A percentile compares a stretch with the other conserved stretches of the same genome.
Evolutionary conservation across 192 early-diverging fungal species (phyloP).

Genomic region (Entomortierella beljakovae): DNA sequence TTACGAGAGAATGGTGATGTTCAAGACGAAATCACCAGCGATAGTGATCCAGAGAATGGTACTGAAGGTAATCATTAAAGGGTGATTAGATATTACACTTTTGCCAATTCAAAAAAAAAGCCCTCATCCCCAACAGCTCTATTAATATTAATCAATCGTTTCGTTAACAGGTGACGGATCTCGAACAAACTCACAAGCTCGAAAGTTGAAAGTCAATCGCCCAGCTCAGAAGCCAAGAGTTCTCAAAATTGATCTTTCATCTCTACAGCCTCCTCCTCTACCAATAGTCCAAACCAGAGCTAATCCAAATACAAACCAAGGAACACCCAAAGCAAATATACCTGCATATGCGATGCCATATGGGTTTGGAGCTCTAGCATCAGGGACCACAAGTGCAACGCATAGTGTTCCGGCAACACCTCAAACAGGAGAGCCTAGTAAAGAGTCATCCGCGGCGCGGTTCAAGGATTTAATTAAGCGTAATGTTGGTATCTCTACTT

Average conservation of each 20-base stretch:
- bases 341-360: slow-evolving; percentile 12
- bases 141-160: background rate
- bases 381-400: background rate
- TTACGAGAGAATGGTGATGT: background rate
- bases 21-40: background rate
- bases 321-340: background rate
- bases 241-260: background rate
- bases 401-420: background rate
- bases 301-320: background rate
- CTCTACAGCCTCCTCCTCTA: background rate
- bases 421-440: background rate
- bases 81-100: background rate
- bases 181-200: background rate
- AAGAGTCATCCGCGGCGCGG: slow-evolving; percentile 25
- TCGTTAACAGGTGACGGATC: background rate
- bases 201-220: background rate
- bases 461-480: slow-evolving; percentile 44
- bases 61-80: background rate
- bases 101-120: too few species aligned
- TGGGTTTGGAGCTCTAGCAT: slow-evolving; percentile 6
- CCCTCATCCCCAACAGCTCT: too few species aligned
- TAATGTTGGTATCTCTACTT: slow-evolving; percentile 23
- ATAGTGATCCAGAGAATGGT: background rate
- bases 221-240: background rate
- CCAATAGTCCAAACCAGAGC: slow-evolving; percentile 14